These are phyloP conservation scores for Scytalidium lignicola DNA, from an alignment of 2,329 filamentous ascomycete species.

Conservation along the genomic window DNA sequence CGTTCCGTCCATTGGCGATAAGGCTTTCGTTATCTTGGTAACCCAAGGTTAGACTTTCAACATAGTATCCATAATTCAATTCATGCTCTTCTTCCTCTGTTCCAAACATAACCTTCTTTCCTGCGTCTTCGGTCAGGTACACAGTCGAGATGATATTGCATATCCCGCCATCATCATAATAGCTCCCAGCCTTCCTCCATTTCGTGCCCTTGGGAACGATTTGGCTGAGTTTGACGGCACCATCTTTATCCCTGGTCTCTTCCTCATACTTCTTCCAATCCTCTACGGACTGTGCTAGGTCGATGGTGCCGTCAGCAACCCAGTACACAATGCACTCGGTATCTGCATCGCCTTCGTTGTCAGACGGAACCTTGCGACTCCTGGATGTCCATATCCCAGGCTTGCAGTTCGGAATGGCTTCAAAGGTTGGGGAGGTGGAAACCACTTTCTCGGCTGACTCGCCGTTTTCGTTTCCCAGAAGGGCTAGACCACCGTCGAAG, in stretches of 20 bases:
- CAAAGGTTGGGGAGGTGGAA: not conserved
- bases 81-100: not conserved
- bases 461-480: not conserved
- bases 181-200: not conserved
- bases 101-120: not conserved
- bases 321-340: conserved; percentile 1
- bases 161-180: conserved; percentile 2
- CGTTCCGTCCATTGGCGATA: not conserved
- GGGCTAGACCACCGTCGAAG: not conserved
- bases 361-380: not conserved
- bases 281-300: not conserved
- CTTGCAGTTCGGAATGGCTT: conserved; percentile 1
- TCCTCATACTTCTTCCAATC: conserved; percentile 1
- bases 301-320: not conserved
- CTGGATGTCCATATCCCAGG: conserved; percentile 2
- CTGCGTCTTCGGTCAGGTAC: not conserved
- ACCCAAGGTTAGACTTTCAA: conserved; percentile 1
- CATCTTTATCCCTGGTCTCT: not conserved
- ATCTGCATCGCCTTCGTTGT: not conserved
- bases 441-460: not conserved
- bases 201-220: conserved; percentile 1
- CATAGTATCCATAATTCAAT: not conserved
- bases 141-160: conserved; percentile 2
- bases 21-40: not conserved
- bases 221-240: not conserved